phyloP scores from a whole-genome alignment of 257 asterid species.

The Galeopsis tetrahit region DNA sequence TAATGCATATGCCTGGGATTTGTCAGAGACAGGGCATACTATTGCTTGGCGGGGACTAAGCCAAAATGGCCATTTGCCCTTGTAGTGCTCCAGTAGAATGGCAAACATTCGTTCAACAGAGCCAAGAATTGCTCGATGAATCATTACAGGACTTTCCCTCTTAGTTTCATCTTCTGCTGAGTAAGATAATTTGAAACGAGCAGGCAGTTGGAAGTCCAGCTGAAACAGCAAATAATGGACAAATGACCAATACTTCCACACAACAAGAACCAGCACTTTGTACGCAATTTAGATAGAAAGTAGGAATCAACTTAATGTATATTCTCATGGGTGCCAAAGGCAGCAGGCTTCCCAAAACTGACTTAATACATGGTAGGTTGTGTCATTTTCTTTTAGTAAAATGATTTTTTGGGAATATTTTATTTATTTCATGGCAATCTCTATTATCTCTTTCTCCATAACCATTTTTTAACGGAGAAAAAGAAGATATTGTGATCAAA shows the following conservation, averaged over 20 bases:
- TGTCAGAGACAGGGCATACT: slow-evolving; percentile 96
- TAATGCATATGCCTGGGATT: slow-evolving; percentile 76
- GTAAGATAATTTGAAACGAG: slow-evolving; percentile 86
- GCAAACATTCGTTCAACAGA: slow-evolving; percentile 98
- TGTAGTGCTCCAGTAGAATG: slow-evolving; percentile 89
- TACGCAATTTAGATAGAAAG: slow-evolving; percentile 6
- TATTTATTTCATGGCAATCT: neutral
- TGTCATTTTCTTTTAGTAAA: neutral
- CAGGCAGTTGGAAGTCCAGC: slow-evolving; percentile 98
- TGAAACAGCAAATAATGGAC: slow-evolving; percentile 48
- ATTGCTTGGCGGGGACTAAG: slow-evolving; percentile 98
- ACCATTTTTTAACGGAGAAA: neutral
- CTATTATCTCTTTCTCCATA: slow-evolving; percentile 5
- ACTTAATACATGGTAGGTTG: no score
- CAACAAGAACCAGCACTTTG: slow-evolving; percentile 23
- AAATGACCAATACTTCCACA: slow-evolving; percentile 20
- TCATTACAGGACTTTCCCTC: slow-evolving; percentile 97
- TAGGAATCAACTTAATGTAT: slow-evolving; percentile 16
- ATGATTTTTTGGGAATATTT: neutral
- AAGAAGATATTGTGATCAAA: neutral
- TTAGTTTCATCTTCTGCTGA: slow-evolving; percentile 94
- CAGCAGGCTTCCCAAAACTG: neutral
- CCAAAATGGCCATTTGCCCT: slow-evolving; percentile 99
- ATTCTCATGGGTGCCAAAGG: neutral
- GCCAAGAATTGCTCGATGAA: slow-evolving; percentile 95